Percentiles rank a stretch among this genome's conserved stretches.
Evolutionary conservation across 257 asterid genomes (phyloP).

Genomic region (Solanum medicagineum): DNA sequence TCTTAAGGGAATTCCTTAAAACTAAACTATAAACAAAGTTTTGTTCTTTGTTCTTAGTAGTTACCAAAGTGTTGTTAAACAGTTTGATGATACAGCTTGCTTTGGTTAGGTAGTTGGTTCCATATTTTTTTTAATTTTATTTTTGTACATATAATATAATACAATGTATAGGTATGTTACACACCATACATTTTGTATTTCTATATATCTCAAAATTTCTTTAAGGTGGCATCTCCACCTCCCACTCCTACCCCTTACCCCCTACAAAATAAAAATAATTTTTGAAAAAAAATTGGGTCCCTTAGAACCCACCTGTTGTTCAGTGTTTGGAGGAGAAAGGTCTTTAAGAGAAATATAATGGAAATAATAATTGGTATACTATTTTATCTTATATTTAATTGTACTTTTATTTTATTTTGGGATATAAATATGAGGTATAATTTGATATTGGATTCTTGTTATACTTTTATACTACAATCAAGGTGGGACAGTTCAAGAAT

Average conservation of each 20-base stretch:
- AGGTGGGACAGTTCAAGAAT: neutral
- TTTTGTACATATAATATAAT: neutral
- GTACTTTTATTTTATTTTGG: neutral
- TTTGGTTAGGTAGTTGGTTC: neutral
- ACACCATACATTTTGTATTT: neutral
- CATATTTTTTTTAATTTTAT: neutral
- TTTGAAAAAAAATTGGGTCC: neutral
- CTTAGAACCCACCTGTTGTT: neutral
- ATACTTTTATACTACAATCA: neutral
- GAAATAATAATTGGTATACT: neutral
- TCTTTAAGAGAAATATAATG: neutral
- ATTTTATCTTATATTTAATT: neutral
- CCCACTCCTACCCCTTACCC: too few relatives aligned
- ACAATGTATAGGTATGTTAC: neutral
- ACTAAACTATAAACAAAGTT: neutral
- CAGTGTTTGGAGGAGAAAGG: neutral
- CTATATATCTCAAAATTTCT: neutral
- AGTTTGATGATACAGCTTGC: neutral
- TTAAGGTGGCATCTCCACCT: neutral
- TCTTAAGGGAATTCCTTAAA: slow-evolving; percentile 7
- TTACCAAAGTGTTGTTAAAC: neutral
- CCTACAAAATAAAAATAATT: too few relatives aligned
- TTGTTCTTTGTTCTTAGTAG: neutral
- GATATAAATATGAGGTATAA: neutral
- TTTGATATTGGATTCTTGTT: neutral